phyloP scores from a whole-genome alignment of 768 basidiomycete species.

The Lyophyllum decastes region DNA sequence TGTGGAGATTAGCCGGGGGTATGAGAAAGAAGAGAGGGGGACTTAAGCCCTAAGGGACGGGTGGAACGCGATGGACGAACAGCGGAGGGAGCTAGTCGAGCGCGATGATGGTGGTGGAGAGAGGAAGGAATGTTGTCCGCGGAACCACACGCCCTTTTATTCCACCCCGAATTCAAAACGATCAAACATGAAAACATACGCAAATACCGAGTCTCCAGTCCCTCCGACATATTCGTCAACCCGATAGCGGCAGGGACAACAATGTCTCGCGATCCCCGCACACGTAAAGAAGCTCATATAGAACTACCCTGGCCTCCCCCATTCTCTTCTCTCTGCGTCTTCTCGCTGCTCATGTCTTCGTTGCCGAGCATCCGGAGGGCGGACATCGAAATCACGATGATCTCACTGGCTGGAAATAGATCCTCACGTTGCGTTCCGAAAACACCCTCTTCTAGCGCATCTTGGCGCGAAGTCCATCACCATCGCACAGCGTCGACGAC shows the following conservation, averaged over 20 bases:
- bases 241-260: neutral
- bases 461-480: neutral
- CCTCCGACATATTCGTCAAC: neutral
- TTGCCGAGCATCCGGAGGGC: neutral
- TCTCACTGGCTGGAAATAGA: neutral
- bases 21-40: conserved; percentile 23
- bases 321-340: neutral
- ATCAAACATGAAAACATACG: conserved; percentile 23
- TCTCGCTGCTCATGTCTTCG: neutral
- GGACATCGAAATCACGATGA: neutral
- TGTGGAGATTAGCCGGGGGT: conserved; percentile 19
- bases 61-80: conserved; percentile 4
- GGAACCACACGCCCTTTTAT: conserved; percentile 28
- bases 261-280: neutral
- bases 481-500: neutral
- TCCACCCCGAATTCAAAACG: conserved; percentile 18
- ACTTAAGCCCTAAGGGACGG: conserved; percentile 25
- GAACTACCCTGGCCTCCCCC: neutral
- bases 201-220: conserved; percentile 20
- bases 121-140: conserved; percentile 21
- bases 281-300: neutral
- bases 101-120: conserved; percentile 19
- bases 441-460: neutral
- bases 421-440: neutral
- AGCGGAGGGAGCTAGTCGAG: conserved; percentile 7